phyloP scores from a whole-genome alignment of 1,284 basidiomycete species.

The Ceratobasidium sp. region DNA sequence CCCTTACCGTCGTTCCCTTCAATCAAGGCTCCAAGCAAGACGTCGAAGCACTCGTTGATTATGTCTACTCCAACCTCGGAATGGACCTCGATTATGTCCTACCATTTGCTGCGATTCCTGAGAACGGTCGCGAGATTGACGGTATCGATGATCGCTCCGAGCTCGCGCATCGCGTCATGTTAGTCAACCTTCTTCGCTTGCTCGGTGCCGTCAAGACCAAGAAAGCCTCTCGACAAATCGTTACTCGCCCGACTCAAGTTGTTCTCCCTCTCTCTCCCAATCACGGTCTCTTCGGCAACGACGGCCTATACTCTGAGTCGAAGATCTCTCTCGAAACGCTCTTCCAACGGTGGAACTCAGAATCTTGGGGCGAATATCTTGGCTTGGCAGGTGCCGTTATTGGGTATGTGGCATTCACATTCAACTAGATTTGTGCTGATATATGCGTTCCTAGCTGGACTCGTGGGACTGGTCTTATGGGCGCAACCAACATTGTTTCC shows the following conservation, averaged over 20 bases:
- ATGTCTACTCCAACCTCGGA: slow-evolving; percentile 94
- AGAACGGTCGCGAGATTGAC: slow-evolving; percentile 98
- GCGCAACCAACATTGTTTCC: slow-evolving; percentile 93
- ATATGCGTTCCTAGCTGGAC: slow-evolving; percentile 76
- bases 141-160: slow-evolving; percentile 97
- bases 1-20: slow-evolving; percentile 97
- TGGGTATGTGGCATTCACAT: slow-evolving; percentile 69
- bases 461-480: slow-evolving; percentile 98
- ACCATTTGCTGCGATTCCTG: slow-evolving; percentile 97
- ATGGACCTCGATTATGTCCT: slow-evolving; percentile 98
- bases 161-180: slow-evolving; percentile 97
- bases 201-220: slow-evolving; percentile 97
- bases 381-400: slow-evolving; percentile 98
- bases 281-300: slow-evolving; percentile 97
- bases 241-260: slow-evolving; percentile 98
- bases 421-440: slow-evolving; percentile 45
- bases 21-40: slow-evolving; percentile 99
- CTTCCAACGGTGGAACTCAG: slow-evolving; percentile 98
- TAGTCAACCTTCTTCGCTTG: slow-evolving; percentile 93
- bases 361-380: slow-evolving; percentile 99
- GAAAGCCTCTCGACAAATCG: slow-evolving; percentile 96
- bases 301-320: slow-evolving; percentile 97
- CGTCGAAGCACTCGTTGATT: slow-evolving; percentile 96
- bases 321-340: slow-evolving; percentile 98
- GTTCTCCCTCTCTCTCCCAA: slow-evolving; percentile 98